phyloP scores from a whole-genome alignment of 1,284 basidiomycete genomes.

The Apiotrichum sp. region DNA sequence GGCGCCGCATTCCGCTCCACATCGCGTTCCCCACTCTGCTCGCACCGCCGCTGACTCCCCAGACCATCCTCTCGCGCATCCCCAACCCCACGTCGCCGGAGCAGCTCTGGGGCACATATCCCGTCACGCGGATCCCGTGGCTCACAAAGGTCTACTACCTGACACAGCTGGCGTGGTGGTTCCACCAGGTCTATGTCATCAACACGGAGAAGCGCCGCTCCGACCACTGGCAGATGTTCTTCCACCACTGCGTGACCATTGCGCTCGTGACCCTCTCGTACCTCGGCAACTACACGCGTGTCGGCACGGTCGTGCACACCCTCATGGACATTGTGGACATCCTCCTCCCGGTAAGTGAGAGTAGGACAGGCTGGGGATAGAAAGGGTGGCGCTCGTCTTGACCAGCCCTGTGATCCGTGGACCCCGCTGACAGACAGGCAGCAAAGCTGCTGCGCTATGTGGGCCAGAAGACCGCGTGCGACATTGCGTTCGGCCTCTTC shows the following conservation, averaged over 20 bases:
- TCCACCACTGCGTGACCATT: constrained; percentile 88
- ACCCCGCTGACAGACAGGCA: constrained; percentile 50
- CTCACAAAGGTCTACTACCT: constrained; percentile 89
- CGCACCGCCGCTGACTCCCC: constrained; percentile 3
- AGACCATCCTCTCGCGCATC: constrained; percentile 74
- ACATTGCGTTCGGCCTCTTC: constrained; percentile 72
- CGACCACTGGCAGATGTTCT: constrained; percentile 93
- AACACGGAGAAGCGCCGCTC: constrained; percentile 89
- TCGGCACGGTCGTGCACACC: constrained; percentile 80
- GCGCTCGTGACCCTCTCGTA: constrained; percentile 72
- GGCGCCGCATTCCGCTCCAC: background rate
- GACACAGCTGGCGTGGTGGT: constrained; percentile 83
- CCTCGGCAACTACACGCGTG: constrained; percentile 72
- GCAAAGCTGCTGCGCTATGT: constrained; percentile 94
- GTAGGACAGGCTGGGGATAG: no score
- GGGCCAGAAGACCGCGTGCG: constrained; percentile 60
- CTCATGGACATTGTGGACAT: constrained; percentile 94
- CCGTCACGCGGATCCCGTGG: constrained; percentile 67
- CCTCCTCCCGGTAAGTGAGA: constrained; percentile 68
- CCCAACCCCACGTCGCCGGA: constrained; percentile 65
- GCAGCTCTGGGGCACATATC: constrained; percentile 75
- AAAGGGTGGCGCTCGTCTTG: no score
- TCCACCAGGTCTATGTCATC: constrained; percentile 84
- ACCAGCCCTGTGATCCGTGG: no score
- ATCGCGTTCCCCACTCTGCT: background rate